Evolutionary conservation across 352 stramenopile species (phyloP).

Genomic region (Phytophthora capsici): DNA sequence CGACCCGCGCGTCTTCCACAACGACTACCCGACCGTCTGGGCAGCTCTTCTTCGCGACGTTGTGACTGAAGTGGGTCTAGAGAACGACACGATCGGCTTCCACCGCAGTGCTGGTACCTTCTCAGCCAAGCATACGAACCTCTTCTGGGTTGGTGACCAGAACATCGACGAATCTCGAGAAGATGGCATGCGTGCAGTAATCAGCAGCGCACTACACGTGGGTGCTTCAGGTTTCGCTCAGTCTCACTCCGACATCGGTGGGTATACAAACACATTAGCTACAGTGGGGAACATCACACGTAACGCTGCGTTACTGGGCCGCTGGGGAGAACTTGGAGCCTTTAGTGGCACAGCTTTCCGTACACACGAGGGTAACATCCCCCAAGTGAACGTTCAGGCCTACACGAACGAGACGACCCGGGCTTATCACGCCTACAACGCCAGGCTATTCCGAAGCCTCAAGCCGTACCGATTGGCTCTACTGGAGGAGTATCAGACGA

Average conservation of each 20-base stretch:
- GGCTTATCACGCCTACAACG: slow-evolving; percentile 36
- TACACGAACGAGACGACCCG: slow-evolving; percentile 32
- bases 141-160: slow-evolving; percentile 40
- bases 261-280: slow-evolving; percentile 35
- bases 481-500: slow-evolving; percentile 26
- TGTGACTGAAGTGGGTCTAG: slow-evolving; percentile 25
- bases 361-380: slow-evolving; percentile 39
- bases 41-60: slow-evolving; percentile 29
- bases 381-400: slow-evolving; percentile 33
- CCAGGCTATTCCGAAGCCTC: slow-evolving; percentile 32
- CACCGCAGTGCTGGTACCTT: slow-evolving; percentile 35
- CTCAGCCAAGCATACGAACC: slow-evolving; percentile 34
- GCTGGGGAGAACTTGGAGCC: slow-evolving; percentile 33
- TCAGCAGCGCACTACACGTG: slow-evolving; percentile 33
- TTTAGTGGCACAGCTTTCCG: slow-evolving; percentile 35
- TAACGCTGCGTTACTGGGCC: slow-evolving; percentile 26
- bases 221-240: slow-evolving; percentile 34
- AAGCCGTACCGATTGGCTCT: slow-evolving; percentile 32
- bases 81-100: slow-evolving; percentile 39
- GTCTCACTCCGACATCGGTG: slow-evolving; percentile 34
- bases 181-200: slow-evolving; percentile 32
- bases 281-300: slow-evolving; percentile 35
- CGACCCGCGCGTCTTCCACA: slow-evolving; percentile 32
- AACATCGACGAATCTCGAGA: slow-evolving; percentile 37
- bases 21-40: slow-evolving; percentile 36